Percentiles rank a stretch among this genome's conserved stretches.
Evolutionary conservation across 768 basidiomycete species (phyloP).

Genomic region (Collybiopsis confluens): DNA sequence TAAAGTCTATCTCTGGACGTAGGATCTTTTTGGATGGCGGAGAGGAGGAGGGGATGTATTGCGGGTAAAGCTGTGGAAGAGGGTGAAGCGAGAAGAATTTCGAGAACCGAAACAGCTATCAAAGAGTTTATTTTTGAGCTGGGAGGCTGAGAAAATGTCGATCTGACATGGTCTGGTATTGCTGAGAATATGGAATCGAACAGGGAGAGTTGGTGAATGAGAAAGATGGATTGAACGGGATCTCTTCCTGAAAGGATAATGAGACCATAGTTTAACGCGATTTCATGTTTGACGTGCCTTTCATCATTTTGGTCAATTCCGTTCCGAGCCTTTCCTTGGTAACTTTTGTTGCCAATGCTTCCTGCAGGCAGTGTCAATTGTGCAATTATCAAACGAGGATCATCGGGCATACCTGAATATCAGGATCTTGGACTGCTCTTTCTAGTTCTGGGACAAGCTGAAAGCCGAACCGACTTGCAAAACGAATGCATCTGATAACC

Average conservation of each 20-base stretch:
- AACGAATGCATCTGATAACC: slow-evolving; percentile 85
- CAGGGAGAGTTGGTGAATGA: slow-evolving; percentile 72
- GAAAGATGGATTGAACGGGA: slow-evolving; percentile 66
- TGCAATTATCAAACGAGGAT: slow-evolving; percentile 1
- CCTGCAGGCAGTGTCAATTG: slow-evolving; percentile 29
- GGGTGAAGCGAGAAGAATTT: slow-evolving; percentile 35
- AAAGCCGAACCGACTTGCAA: slow-evolving; percentile 89
- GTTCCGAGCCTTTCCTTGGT: slow-evolving; percentile 89
- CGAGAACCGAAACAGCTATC: slow-evolving; percentile 55
- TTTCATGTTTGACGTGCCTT: slow-evolving; percentile 42
- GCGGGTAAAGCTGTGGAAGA: slow-evolving; percentile 28
- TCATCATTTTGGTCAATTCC: slow-evolving; percentile 93
- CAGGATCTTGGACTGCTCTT: slow-evolving; percentile 53
- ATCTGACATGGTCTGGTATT: slow-evolving; percentile 40
- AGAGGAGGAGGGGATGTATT: slow-evolving; percentile 45
- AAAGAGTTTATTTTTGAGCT: slow-evolving; percentile 41
- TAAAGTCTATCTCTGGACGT: slow-evolving; percentile 60
- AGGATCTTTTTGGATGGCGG: slow-evolving; percentile 31
- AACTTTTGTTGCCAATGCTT: slow-evolving; percentile 73
- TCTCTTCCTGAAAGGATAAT: slow-evolving; percentile 50
- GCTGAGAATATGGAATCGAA: slow-evolving; percentile 62
- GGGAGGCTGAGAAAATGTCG: slow-evolving; percentile 41
- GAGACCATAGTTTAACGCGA: too few species aligned
- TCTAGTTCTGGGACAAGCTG: slow-evolving; percentile 64
- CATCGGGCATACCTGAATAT: slow-evolving; percentile 53